These are phyloP conservation scores for Yamadazyma blattariae DNA, from an alignment of 1,139 yeast genomes.

Conservation along the genomic window DNA sequence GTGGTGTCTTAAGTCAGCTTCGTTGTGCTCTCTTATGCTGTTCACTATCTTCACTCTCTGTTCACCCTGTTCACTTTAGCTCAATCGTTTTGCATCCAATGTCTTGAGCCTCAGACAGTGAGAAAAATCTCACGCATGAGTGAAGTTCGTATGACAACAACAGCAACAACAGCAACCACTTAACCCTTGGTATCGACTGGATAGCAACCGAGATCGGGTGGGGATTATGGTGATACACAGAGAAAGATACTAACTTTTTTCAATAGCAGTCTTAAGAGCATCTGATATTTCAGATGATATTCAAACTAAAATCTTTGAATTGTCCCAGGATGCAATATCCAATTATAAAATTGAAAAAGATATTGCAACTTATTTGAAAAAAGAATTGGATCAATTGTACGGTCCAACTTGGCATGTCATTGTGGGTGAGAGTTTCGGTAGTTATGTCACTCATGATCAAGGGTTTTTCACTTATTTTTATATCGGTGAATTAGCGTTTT, in stretches of 20 bases:
- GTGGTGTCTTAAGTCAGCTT: too few species aligned
- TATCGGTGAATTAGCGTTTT: constrained; percentile 74
- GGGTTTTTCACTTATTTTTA: constrained; percentile 85
- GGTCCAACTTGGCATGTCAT: constrained; percentile 96
- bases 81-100: too few species aligned
- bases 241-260: too few species aligned
- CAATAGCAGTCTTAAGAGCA: constrained; percentile 45
- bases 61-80: too few species aligned
- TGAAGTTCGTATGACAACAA: not conserved
- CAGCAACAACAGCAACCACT: not conserved
- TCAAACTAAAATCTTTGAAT: constrained; percentile 56
- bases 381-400: constrained; percentile 55
- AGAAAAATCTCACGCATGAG: too few species aligned
- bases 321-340: constrained; percentile 48
- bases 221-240: not conserved
- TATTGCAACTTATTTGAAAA: constrained; percentile 77
- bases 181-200: too few species aligned
- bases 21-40: too few species aligned
- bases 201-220: too few species aligned
- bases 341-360: constrained; percentile 60
- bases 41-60: too few species aligned
- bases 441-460: constrained; percentile 87
- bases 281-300: constrained; percentile 55
- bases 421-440: constrained; percentile 91
- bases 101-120: too few species aligned